Base-by-base conservation (phyloP, 2,329 filamentous ascomycete genomes). In the Gaeumannomyces tritici region DNA sequence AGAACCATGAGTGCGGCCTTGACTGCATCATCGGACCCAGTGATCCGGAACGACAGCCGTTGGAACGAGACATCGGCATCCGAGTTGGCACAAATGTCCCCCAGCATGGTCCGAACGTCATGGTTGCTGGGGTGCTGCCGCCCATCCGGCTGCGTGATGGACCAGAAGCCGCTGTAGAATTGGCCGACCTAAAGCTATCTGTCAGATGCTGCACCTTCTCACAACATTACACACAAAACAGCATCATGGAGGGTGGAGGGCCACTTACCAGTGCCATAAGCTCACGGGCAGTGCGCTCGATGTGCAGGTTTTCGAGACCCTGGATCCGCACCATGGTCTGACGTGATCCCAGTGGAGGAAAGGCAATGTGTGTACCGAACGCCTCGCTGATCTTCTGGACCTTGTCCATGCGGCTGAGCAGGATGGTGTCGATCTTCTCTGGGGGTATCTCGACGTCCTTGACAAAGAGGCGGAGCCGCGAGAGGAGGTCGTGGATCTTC, bases 81-180 rank as follows among this genome's bases (percentile, higher is more conserved):
- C 2, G 93, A 97, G 73, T 96, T 96, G 72, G 93, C 92, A 73
- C 93, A 98, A 65, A 99, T 96, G 70, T 98, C 93, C 21, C 90
- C 89, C 18, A 99, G 83, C 87, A 98, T 96, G n/a, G 87, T 84
- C 64, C 91, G 86, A 65, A 96, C 87, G 65, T 98, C 92, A 77
- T 87, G 65, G 76, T 89, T 69, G 79, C 81, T 73, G 74, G 89
- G 80, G 70, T 84, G 71, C 70, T 82, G 77, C 69, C 82, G 75
- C 66, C 85, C 80, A 65, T 95, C 90, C 18, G 87, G 83, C 70
- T 91, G 87, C 71, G 92, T 89, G 67, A 96, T 89, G 83, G 91
- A 96, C 93, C 95, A 99, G 13, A 91, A 92, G 27, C 93, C 93
- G 72, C 91, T 95, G 77, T 99, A 99, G 75, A 98, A 99, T 77